Base-by-base conservation (phyloP, 768 basidiomycete species). In the Mycena haematopus region DNA sequence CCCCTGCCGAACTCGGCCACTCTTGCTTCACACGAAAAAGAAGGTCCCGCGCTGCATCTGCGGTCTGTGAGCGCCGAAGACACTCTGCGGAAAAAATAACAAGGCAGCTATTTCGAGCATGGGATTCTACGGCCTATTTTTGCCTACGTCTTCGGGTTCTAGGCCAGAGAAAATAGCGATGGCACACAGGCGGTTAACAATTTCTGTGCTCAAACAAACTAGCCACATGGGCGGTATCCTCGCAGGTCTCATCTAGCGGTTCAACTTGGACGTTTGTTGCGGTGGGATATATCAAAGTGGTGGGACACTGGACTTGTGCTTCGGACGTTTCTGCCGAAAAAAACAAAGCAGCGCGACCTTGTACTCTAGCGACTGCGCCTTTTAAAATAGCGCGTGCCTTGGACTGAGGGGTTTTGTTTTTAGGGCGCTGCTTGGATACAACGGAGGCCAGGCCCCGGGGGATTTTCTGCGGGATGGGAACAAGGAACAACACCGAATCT, bases 341-440 rank as follows among this genome's bases (percentile, higher is more conserved):
- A 31, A 52, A 52, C 52, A 52, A 52, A 21, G 35, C 52, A 52
- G 21, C 49, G 15, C 27, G 7, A 8, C 49, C 49, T 50, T 31
- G 35, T 52, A 38, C 36, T 38, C 27, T n/a, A 25, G 25, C 11
- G 25, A 51, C 29, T 33, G 15, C 31, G 25, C 27, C 15, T 17
- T 19, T 19, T 8, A 5, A 31, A n/a, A n/a, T 22, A 14, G 21
- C 10, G 21, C 27, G 8, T 31, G 11, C 33, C 21, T 50, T 52
- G 33, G 22, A 35, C 50, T 22, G 15, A n/a, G n/a, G 50, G 9
- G 29, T 31, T 31, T 9, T 31, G 9, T 31, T 31, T 9, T 31
- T 9, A 4, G 6, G 7, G 21, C 45, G 36, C 45, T 24, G 22
- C 45, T 22, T 46, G 45, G 45, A 22, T 38, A 38, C 15, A 38